phyloP scores from a whole-genome alignment of 192 early-diverging fungal species.

The Backusella tarrabulga region DNA sequence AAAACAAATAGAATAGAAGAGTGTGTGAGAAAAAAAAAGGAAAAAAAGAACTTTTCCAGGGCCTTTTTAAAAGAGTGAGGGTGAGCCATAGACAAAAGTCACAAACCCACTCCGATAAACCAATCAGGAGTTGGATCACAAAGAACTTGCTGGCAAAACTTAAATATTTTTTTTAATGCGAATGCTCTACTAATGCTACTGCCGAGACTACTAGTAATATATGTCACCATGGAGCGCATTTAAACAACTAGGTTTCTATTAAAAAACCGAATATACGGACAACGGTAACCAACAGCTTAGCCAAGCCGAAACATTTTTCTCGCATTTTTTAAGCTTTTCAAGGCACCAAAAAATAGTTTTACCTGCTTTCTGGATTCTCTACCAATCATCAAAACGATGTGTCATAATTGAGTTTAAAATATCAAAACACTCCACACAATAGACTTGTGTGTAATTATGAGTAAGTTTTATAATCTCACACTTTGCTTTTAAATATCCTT shows the following conservation, averaged over 20 bases:
- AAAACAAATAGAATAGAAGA: neutral
- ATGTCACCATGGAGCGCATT: neutral
- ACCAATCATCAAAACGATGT: neutral
- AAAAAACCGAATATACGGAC: neutral
- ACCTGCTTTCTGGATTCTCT: neutral
- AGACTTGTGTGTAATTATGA: neutral
- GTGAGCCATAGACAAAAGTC: neutral
- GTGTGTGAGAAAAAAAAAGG: constrained; percentile 11
- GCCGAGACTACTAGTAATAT: neutral
- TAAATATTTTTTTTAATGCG: neutral
- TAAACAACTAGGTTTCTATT: neutral
- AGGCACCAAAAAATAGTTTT: neutral
- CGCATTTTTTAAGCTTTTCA: neutral
- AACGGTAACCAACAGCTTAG: neutral
- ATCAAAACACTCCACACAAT: neutral
- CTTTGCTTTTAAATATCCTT: neutral
- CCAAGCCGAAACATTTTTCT: neutral
- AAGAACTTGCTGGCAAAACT: constrained; percentile 2
- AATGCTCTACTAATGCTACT: neutral
- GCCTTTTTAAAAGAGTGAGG: neutral
- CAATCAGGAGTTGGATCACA: neutral
- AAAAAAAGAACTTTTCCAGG: constrained; percentile 9
- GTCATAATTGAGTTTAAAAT: neutral
- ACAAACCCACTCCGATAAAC: neutral
- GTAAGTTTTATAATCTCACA: neutral